Conservation (phyloP, 2,329 filamentous ascomycete genomes). For the Scedosporium apiospermum region DNA sequence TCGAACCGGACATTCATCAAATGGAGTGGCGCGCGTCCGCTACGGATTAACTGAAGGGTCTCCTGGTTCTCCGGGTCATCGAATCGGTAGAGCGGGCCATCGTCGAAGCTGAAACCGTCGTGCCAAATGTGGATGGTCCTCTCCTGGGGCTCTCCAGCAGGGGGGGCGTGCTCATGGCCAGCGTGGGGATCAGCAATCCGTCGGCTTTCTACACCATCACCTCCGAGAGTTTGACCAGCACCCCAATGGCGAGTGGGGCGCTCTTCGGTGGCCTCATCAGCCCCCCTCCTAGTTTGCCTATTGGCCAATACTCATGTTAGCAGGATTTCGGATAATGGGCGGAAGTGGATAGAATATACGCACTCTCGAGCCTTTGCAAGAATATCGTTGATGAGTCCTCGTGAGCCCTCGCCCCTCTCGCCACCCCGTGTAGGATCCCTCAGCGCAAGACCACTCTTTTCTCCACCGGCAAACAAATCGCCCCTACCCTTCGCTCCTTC, state of each 20-base stretch:
- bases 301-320: neutral
- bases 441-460: slow-evolving; percentile 67
- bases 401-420: slow-evolving; percentile 33
- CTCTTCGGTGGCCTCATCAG: neutral
- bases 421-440: slow-evolving; percentile 48
- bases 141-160: slow-evolving; percentile 42
- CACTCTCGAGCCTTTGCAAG: slow-evolving; percentile 55
- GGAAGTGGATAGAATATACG: slow-evolving; percentile 13
- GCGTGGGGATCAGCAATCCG: slow-evolving; percentile 52
- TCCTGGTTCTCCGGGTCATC: slow-evolving; percentile 67
- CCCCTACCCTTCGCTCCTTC: slow-evolving; percentile 49
- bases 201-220: slow-evolving; percentile 64
- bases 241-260: slow-evolving; percentile 40
- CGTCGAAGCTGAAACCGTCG: slow-evolving; percentile 78
- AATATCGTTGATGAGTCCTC: slow-evolving; percentile 53
- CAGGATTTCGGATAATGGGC: neutral
- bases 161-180: slow-evolving; percentile 16
- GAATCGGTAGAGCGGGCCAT: slow-evolving; percentile 67
- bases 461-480: slow-evolving; percentile 74
- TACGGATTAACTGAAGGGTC: slow-evolving; percentile 66
- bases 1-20: slow-evolving; percentile 68
- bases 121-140: slow-evolving; percentile 72
- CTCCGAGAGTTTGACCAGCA: slow-evolving; percentile 65
- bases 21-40: slow-evolving; percentile 65
- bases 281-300: neutral